A percentile compares a stretch with the other conserved stretches of the same genome.
phyloP scores from a whole-genome alignment of 2,329 filamentous ascomycete genomes.

The Paecilomyces niveus region DNA sequence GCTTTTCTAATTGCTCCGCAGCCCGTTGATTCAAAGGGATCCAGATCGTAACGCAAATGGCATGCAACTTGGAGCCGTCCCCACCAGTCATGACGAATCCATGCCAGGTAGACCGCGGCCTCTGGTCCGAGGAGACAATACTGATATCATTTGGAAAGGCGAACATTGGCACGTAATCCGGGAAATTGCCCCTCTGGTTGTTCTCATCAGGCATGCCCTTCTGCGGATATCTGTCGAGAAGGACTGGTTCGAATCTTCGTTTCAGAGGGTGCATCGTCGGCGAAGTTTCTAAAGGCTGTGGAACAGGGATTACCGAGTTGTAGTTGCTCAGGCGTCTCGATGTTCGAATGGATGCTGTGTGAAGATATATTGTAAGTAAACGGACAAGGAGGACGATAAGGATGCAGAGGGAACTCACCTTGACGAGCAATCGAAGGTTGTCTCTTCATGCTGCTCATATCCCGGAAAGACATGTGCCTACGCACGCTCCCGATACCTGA shows the following conservation, averaged over 20 bases:
- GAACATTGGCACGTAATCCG: slow-evolving; percentile 98
- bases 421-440: slow-evolving; percentile 70
- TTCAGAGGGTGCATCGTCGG: slow-evolving; percentile 94
- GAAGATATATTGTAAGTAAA: slow-evolving; percentile 16
- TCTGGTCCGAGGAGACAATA: slow-evolving; percentile 89
- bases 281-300: slow-evolving; percentile 81
- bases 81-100: slow-evolving; percentile 96
- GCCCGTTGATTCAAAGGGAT: slow-evolving; percentile 74
- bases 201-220: slow-evolving; percentile 74
- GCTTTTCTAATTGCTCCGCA: slow-evolving; percentile 64
- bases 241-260: slow-evolving; percentile 88
- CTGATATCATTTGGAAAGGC: slow-evolving; percentile 97
- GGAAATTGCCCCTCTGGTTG: slow-evolving; percentile 75
- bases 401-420: slow-evolving; percentile 40
- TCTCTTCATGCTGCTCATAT: slow-evolving; percentile 92
- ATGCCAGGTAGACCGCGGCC: slow-evolving; percentile 95
- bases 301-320: slow-evolving; percentile 92
- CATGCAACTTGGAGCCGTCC: slow-evolving; percentile 86
- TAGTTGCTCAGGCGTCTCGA: slow-evolving; percentile 90
- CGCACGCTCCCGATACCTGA: slow-evolving; percentile 76
- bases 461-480: slow-evolving; percentile 83
- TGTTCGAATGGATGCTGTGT: slow-evolving; percentile 63
- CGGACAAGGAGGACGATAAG: background rate
- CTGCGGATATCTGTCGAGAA: slow-evolving; percentile 88
- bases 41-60: slow-evolving; percentile 88